phyloP scores from a whole-genome alignment of 129 eudicot species.

The Dittrichia graveolens region DNA sequence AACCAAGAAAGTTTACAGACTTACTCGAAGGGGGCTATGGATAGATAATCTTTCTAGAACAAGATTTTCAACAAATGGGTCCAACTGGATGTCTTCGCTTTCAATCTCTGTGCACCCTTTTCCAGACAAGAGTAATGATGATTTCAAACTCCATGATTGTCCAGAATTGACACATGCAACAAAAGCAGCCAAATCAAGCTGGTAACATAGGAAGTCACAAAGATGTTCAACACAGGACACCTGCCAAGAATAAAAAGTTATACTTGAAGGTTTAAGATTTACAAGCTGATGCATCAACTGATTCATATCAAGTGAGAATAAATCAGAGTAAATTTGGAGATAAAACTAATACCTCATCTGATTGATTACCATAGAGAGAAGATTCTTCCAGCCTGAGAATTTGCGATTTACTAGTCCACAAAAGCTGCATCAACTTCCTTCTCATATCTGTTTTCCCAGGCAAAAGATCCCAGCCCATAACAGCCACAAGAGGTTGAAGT shows the following conservation, averaged over 20 bases:
- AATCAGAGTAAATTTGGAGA: conserved; percentile 11
- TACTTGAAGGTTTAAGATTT: not conserved
- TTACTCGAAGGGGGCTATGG: conserved; percentile 94
- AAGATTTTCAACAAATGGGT: conserved; percentile 95
- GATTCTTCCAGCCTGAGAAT: conserved; percentile 76
- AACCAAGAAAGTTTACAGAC: conserved; percentile 24
- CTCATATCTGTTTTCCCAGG: conserved; percentile 77
- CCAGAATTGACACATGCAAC: conserved; percentile 97
- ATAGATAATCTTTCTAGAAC: conserved; percentile 89
- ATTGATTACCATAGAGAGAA: conserved; percentile 63
- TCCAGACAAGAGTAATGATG: conserved; percentile 83
- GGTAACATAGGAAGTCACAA: conserved; percentile 89
- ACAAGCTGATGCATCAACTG: conserved; percentile 3
- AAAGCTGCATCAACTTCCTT: conserved; percentile 82
- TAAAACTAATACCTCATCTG: conserved; percentile 64
- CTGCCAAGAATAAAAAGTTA: conserved; percentile 47
- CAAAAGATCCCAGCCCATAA: conserved; percentile 97
- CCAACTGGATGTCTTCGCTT: conserved; percentile 54
- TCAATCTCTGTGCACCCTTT: conserved; percentile 50
- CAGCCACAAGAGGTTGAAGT: conserved; percentile 96
- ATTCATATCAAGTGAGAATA: conserved; percentile 5
- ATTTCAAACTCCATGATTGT: conserved; percentile 77
- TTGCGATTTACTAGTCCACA: conserved; percentile 95
- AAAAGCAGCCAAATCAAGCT: conserved; percentile 94
- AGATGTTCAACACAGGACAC: conserved; percentile 83